phyloP scores from a whole-genome alignment of 2,329 filamentous ascomycete genomes.

The Alternaria brassicicola region DNA sequence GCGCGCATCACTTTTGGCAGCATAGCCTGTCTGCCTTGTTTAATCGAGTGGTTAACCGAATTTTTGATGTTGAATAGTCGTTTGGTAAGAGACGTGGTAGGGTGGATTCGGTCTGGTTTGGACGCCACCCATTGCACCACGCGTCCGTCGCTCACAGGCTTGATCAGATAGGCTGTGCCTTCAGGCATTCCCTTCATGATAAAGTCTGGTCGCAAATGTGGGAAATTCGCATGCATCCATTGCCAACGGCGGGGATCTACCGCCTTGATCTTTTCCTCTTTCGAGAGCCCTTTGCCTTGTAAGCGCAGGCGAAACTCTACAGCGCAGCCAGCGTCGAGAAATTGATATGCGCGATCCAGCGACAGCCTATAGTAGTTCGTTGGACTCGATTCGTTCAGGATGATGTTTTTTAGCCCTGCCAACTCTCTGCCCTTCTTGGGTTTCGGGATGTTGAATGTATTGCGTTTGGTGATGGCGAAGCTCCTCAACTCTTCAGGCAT shows the following conservation, averaged over 20 bases:
- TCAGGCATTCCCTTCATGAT: slow-evolving; percentile 39
- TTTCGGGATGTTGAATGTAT: neutral
- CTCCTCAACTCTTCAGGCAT: slow-evolving; percentile 1
- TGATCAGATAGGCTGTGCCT: slow-evolving; percentile 23
- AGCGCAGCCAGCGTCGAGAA: slow-evolving; percentile 24
- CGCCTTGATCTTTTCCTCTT: slow-evolving; percentile 7
- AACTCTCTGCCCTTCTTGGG: slow-evolving; percentile 12
- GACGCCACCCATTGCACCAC: slow-evolving; percentile 36
- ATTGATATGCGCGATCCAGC: slow-evolving; percentile 35
- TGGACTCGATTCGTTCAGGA: slow-evolving; percentile 23
- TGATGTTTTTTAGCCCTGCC: slow-evolving; percentile 25
- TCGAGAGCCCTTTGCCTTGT: neutral
- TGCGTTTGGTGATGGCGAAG: slow-evolving; percentile 18
- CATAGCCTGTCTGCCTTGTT: slow-evolving; percentile 11
- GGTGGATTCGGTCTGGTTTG: neutral
- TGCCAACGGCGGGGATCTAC: slow-evolving; percentile 13
- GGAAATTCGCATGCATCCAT: slow-evolving; percentile 35
- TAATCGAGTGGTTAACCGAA: slow-evolving; percentile 14
- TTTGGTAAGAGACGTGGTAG: slow-evolving; percentile 7
- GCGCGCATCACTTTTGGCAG: slow-evolving; percentile 18
- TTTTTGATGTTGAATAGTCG: slow-evolving; percentile 23
- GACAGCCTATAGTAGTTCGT: slow-evolving; percentile 6
- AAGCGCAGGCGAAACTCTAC: slow-evolving; percentile 33
- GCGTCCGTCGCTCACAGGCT: slow-evolving; percentile 31
- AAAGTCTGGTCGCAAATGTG: slow-evolving; percentile 41